phyloP scores from a whole-genome alignment of 1,284 basidiomycete genomes.

The Trametes sp. region DNA sequence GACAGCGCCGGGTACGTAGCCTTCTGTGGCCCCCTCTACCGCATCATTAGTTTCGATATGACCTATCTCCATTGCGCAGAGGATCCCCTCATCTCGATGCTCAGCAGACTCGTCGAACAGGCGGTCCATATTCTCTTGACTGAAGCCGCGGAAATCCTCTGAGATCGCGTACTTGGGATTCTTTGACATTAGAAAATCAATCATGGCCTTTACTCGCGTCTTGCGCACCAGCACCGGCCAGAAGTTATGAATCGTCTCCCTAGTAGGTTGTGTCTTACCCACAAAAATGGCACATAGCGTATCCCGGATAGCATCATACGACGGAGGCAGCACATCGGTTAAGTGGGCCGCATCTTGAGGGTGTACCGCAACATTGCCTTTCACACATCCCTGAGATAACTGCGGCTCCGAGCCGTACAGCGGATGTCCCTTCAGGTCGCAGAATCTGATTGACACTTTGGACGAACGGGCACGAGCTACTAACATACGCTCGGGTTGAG shows the following conservation, averaged over 20 bases:
- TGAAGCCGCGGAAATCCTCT: background rate
- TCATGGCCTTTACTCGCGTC: slow-evolving; percentile 2
- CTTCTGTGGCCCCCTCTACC: background rate
- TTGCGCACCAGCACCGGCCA: slow-evolving; percentile 5
- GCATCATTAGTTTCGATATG: background rate
- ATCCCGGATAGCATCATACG: background rate
- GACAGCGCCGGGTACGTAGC: slow-evolving; percentile 16
- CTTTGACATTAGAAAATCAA: background rate
- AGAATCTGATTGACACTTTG: background rate
- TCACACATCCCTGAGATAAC: slow-evolving; percentile 2
- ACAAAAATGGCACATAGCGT: slow-evolving; percentile 11
- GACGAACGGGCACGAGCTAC: background rate
- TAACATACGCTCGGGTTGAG: background rate
- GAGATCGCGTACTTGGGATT: background rate
- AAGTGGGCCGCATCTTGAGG: slow-evolving; percentile 13
- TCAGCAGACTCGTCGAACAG: background rate
- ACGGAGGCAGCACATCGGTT: slow-evolving; percentile 1
- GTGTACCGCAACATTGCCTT: slow-evolving; percentile 14
- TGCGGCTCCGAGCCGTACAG: background rate
- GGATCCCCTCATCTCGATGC: background rate
- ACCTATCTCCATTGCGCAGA: slow-evolving; percentile 12
- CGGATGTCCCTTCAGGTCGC: background rate
- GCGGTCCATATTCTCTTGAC: background rate
- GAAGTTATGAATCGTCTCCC: background rate
- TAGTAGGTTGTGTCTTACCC: background rate